phyloP scores from a whole-genome alignment of 768 basidiomycete genomes.

The Termitomyces eurrhizus region DNA sequence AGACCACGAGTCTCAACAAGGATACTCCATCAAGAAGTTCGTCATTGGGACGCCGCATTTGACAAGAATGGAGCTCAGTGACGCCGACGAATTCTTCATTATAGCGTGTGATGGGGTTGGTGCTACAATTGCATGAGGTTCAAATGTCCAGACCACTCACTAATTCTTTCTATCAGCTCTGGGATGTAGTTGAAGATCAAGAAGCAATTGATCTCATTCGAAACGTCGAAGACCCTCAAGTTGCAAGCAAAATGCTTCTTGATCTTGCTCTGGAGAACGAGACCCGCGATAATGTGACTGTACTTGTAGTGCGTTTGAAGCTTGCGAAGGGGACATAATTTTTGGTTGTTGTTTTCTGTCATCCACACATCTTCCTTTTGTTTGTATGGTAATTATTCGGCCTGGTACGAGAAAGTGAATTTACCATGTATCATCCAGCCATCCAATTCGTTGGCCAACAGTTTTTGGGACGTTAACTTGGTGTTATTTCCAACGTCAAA shows the following conservation, averaged over 20 bases:
- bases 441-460: background rate
- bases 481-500: background rate
- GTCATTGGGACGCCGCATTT: constrained; percentile 12
- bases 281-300: constrained; percentile 18
- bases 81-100: constrained; percentile 13
- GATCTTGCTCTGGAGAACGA: constrained; percentile 12
- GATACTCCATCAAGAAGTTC: constrained; percentile 15
- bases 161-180: constrained; percentile 8
- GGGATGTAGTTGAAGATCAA: constrained; percentile 15
- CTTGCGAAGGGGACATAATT: background rate
- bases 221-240: constrained; percentile 7
- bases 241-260: constrained; percentile 14
- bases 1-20: constrained; percentile 16
- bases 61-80: constrained; percentile 5
- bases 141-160: background rate
- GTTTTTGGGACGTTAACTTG: background rate
- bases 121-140: background rate
- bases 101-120: constrained; percentile 16
- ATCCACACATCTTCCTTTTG: background rate
- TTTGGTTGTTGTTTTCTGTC: background rate
- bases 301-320: constrained; percentile 15
- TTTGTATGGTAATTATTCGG: background rate
- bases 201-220: constrained; percentile 12
- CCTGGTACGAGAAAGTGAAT: background rate
- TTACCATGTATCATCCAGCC: background rate